A percentile compares a stretch with the other conserved stretches of the same genome.
These are phyloP conservation scores for Agrostemma githago DNA, from an alignment of 148 eudicot genomes.

Conservation along the genomic window DNA sequence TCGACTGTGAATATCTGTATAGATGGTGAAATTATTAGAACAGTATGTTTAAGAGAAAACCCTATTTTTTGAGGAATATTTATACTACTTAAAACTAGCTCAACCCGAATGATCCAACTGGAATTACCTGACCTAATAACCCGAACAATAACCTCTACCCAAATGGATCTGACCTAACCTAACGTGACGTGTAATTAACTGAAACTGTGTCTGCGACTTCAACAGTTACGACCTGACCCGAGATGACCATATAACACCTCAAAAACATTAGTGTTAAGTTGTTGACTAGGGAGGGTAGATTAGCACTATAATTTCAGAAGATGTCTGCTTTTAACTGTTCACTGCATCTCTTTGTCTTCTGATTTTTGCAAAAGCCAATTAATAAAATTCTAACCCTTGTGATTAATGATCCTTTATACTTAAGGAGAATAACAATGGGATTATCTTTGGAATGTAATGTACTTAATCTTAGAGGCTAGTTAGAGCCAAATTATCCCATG, in stretches of 20 bases:
- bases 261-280: too few relatives aligned
- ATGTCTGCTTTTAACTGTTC: neutral
- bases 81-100: neutral
- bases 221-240: too few relatives aligned
- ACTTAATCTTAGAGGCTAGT: neutral
- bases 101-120: neutral
- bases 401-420: neutral
- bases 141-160: neutral
- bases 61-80: too few relatives aligned
- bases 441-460: neutral
- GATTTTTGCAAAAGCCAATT: conserved; percentile 19
- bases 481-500: conserved; percentile 3
- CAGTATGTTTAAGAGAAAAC: too few relatives aligned
- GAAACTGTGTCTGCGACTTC: too few relatives aligned
- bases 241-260: too few relatives aligned
- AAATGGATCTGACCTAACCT: neutral
- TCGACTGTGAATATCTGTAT: neutral
- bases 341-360: conserved; percentile 10
- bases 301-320: neutral
- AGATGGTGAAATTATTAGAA: neutral
- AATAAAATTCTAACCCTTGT: neutral
- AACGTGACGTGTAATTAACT: too few relatives aligned
- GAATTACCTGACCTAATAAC: neutral
- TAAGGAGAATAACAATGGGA: neutral
- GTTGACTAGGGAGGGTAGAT: neutral